Conservation (phyloP, 768 basidiomycete genomes). For the Mycena latifolia region DNA sequence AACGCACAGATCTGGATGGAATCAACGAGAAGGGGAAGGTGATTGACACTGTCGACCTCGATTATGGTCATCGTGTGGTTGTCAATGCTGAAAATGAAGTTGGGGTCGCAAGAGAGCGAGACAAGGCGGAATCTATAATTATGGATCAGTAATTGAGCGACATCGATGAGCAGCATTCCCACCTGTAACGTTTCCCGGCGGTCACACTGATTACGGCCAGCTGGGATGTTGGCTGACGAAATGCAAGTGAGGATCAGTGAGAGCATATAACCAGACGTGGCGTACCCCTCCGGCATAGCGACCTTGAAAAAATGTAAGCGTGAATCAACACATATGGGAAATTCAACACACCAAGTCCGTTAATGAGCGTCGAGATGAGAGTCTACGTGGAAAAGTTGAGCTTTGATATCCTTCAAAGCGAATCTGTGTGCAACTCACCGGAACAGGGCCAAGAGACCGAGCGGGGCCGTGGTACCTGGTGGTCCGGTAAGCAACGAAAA, state of each 20-base stretch:
- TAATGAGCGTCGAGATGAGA: conserved; percentile 40
- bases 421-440: neutral
- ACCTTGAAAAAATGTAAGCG: conserved; percentile 30
- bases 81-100: conserved; percentile 38
- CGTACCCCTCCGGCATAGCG: conserved; percentile 40
- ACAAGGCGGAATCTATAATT: conserved; percentile 12
- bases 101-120: conserved; percentile 18
- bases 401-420: too few relatives aligned
- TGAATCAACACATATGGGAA: neutral
- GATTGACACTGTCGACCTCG: conserved; percentile 48
- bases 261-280: neutral
- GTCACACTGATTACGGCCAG: conserved; percentile 50
- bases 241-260: neutral
- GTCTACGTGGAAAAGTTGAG: conserved; percentile 38
- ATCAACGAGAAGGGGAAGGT: conserved; percentile 39
- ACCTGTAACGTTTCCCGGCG: conserved; percentile 43
- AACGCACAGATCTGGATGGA: conserved; percentile 26
- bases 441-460: neutral
- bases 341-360: conserved; percentile 11
- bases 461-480: conserved; percentile 17
- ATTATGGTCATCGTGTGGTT: conserved; percentile 49
- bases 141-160: neutral
- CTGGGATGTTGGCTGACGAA: conserved; percentile 34
- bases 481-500: neutral
- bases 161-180: conserved; percentile 47